Percentiles rank a stretch among this genome's conserved stretches.
Evolutionary conservation across 139 green algal species (phyloP).

Genomic region (Coelastrella sp.): DNA sequence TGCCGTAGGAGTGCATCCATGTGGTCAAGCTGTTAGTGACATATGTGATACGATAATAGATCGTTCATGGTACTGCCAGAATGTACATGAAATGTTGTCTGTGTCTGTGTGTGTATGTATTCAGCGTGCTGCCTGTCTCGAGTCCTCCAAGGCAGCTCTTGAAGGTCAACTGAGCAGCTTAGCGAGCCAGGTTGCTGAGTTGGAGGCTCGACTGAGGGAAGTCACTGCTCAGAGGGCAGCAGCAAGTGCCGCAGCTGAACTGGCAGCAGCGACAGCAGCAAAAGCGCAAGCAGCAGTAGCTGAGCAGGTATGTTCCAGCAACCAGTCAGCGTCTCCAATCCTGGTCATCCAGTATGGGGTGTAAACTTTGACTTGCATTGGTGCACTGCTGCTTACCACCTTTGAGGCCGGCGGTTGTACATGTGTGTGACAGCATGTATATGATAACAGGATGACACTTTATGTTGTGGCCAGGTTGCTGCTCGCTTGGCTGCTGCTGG

Average conservation of each 20-base stretch:
- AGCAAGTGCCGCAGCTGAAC: conserved; percentile 53
- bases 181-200: conserved; percentile 53
- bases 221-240: conserved; percentile 38
- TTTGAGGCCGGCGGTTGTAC: not conserved
- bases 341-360: not conserved
- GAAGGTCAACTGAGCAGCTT: conserved; percentile 68
- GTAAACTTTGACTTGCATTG: not conserved
- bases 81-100: no score
- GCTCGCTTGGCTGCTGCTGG: conserved; percentile 51
- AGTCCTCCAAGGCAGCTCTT: conserved; percentile 52
- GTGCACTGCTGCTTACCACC: not conserved
- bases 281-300: conserved; percentile 41
- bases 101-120: not conserved
- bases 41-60: no score
- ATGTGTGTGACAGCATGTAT: not conserved
- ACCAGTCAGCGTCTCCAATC: not conserved
- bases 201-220: conserved; percentile 58
- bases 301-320: no score
- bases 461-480: conserved; percentile 51
- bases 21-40: no score
- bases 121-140: conserved; percentile 52
- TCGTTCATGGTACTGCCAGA: not conserved
- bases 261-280: conserved; percentile 35
- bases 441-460: not conserved
- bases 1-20: no score